Evolutionary conservation across 2,329 filamentous ascomycete genomes (phyloP), one percentile per base, ranked within the genome.

Genomic region (Alternaria longipes): DNA sequence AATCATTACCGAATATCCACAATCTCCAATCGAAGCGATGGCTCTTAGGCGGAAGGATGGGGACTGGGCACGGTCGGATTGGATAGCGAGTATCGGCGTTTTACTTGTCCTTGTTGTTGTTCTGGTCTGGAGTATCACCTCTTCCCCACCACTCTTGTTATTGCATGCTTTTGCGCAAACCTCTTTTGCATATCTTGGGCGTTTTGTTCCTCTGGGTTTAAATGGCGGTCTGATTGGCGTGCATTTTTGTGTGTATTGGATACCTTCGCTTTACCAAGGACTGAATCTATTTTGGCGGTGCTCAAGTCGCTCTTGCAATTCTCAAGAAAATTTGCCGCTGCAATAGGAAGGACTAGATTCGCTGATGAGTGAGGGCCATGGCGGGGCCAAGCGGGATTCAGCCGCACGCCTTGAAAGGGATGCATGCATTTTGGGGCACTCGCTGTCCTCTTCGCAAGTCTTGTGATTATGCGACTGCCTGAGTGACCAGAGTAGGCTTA

Each of bases 101-200:
- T 24, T 36, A 38, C 20, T 24, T 50, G 46, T 50, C 46, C 32
- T 50, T 50, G 46, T 50, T 50, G 45, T 26, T 44, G 36, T 26
- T 44, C 8, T 34, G 36, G 24, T 8, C 26, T 12, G 16, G 24
- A 42, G 38, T 54, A 28, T 28, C 18, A n/a, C 30, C 41, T 40
- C 40, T 51, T 24, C n/a, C 46, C 32, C 20, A 50, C 30, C 30
- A 26, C 32, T 50, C 20, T 38, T 50, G 14, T 50, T 50, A 16
- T 50, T 26, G 32, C 47, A 56, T 40, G 24, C 40, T 42, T 42
- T 30, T 24, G 8, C 20, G 14, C 28, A 20, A 34, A 24, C 24
- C 24, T 14, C 26, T 26, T 16, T 51, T 54, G 55, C 55, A 61
- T 59, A 59, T 59, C 6, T 40, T 58, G 36, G 59, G 59, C 59